phyloP scores from a whole-genome alignment of 306 rosid species.

The Mimosa bimucronata region DNA sequence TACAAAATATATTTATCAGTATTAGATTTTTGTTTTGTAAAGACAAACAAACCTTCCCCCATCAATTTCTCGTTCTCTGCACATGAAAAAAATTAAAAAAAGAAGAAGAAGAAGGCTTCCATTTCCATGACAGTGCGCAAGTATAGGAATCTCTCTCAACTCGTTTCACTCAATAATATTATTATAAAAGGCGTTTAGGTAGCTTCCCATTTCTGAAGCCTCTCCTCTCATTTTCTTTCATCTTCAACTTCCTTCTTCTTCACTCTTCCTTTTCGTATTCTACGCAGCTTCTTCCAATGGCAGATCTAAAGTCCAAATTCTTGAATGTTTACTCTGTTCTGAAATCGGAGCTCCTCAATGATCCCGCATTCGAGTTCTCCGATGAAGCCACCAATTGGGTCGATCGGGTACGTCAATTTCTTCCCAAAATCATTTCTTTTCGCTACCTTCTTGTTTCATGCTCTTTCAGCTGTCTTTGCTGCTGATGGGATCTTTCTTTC shows the following conservation, averaged over 20 bases:
- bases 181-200: not conserved
- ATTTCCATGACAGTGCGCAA: not conserved
- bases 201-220: not conserved
- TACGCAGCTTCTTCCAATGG: conserved; percentile 45
- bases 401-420: conserved; percentile 52
- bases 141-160: not conserved
- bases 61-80: too few species aligned
- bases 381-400: conserved; percentile 74
- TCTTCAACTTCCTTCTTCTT: not conserved
- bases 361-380: conserved; percentile 77
- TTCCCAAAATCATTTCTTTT: not conserved
- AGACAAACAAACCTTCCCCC: too few species aligned
- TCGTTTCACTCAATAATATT: not conserved
- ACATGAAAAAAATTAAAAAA: too few species aligned
- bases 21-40: too few species aligned
- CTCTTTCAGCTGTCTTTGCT: not conserved
- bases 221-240: not conserved
- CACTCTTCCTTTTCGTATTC: not conserved
- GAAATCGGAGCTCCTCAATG: conserved; percentile 71
- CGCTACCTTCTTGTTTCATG: not conserved
- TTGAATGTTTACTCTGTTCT: conserved; percentile 68
- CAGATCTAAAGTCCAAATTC: conserved; percentile 77
- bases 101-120: too few species aligned
- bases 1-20: too few species aligned
- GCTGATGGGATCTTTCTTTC: not conserved